Base-by-base conservation (phyloP, 192 early-diverging fungal genomes). In the Backusella morwellensis region DNA sequence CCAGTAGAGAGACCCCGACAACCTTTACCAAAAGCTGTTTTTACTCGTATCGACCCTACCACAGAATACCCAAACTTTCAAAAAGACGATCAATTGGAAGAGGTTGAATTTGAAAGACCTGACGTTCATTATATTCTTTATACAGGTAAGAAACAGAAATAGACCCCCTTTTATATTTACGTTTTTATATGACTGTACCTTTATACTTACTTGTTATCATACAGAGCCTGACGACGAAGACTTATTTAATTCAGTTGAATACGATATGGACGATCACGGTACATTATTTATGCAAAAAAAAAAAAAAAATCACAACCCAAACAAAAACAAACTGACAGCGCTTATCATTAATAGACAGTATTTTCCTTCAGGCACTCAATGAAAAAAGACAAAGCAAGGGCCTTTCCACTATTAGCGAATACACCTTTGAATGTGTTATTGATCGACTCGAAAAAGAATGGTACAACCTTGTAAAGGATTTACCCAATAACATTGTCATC, bases 201-300 rank as follows among this genome's bases (percentile, higher is more conserved):
- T 40, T 15, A 44, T 72, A 44, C 15, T 44, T 32, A 44, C 15
- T 44, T 14, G 23, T 29, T 42, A 47, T 29, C 7, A 29, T 21
- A 52, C 44, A 89, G 90, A 91, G 59, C 88, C 88, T 26, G 82
- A 87, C 0, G 90, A 91, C 42, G 84, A 76, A 35, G 87, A 87
- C 8, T 76, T 91, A n/a, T 86, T 76, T 36, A 88, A 87, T 40
- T 84, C 78, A 11, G 91, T 96, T 32, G 98, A 99, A 81, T 99
- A 99, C 78, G 98, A 99, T 82, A 93, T 99, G 93, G 98, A 99
- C 77, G 97, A 99, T 75, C 93, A 97, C 85, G 94, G 90, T 89
- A 85, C 9, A 68, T 15, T 6, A 34, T 68, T 35, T 67, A 67
- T 67, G 32, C 66, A 17, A 26, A 68, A 26, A 47, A 19, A 8